A percentile compares a stretch with the other conserved stretches of the same genome.
Conservation (phyloP, 768 basidiomycete genomes). For the Xerocomus brunneocitrinus region DNA sequence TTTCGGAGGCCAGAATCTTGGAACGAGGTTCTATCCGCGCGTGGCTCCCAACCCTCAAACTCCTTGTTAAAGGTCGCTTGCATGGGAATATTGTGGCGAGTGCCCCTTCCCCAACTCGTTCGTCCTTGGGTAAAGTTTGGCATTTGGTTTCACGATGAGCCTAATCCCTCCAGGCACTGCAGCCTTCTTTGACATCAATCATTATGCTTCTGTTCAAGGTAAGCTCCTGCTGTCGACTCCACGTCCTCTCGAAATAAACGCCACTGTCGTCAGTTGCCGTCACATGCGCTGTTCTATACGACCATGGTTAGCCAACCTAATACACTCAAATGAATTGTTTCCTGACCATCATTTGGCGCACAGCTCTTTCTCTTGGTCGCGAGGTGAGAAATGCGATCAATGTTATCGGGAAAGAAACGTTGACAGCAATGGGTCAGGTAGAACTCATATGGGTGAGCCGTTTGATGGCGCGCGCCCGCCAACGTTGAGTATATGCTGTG, state of each 20-base stretch:
- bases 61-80: slow-evolving; percentile 13
- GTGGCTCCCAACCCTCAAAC: background rate
- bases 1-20: slow-evolving; percentile 1
- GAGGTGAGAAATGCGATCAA: slow-evolving; percentile 18
- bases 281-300: slow-evolving; percentile 25
- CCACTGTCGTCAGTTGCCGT: slow-evolving; percentile 24
- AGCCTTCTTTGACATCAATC: background rate
- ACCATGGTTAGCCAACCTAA: slow-evolving; percentile 19
- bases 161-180: slow-evolving; percentile 11
- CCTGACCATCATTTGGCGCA: background rate
- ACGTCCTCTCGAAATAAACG: background rate
- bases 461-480: background rate
- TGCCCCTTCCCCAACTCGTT: background rate
- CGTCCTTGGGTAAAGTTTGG: slow-evolving; percentile 1
- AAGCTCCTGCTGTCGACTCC: background rate
- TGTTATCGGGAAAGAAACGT: background rate
- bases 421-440: slow-evolving; percentile 15
- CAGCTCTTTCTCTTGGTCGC: slow-evolving; percentile 25
- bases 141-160: slow-evolving; percentile 19
- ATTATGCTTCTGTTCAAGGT: slow-evolving; percentile 25
- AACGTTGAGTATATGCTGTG: background rate
- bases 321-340: background rate
- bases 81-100: background rate
- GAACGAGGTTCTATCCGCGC: slow-evolving; percentile 4
- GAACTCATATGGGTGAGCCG: slow-evolving; percentile 30